phyloP scores from a whole-genome alignment of 1,139 yeast species.

The Yamadazyma pseudoaaseri region DNA sequence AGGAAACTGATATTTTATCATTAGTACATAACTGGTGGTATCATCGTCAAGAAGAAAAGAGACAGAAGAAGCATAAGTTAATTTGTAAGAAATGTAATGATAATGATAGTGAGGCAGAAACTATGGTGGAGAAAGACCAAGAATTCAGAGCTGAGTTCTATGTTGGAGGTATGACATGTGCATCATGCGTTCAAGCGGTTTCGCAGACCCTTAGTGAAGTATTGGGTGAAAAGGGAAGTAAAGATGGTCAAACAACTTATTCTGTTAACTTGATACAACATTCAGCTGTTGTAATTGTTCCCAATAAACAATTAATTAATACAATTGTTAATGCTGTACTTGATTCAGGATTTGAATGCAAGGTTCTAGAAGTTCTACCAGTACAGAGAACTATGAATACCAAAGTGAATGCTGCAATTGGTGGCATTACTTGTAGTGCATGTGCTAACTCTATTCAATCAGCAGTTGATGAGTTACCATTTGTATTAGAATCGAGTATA shows the following conservation, averaged over 20 bases:
- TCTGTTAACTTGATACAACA: slow-evolving; percentile 45
- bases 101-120: slow-evolving; percentile 13
- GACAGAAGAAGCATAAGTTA: slow-evolving; percentile 24
- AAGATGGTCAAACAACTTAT: slow-evolving; percentile 24
- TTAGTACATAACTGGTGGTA: slow-evolving; percentile 13
- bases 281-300: slow-evolving; percentile 45
- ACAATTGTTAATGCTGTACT: slow-evolving; percentile 44
- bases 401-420: slow-evolving; percentile 59
- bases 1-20: slow-evolving; percentile 16
- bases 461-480: slow-evolving; percentile 51
- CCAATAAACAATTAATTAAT: slow-evolving; percentile 54
- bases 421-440: slow-evolving; percentile 76
- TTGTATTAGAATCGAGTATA: slow-evolving; percentile 52
- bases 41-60: slow-evolving; percentile 11
- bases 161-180: slow-evolving; percentile 67
- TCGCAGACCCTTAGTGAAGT: slow-evolving; percentile 39
- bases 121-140: slow-evolving; percentile 27
- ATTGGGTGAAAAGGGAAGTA: slow-evolving; percentile 16
- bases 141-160: slow-evolving; percentile 52
- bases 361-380: slow-evolving; percentile 59
- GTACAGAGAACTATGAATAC: slow-evolving; percentile 47
- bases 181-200: slow-evolving; percentile 54
- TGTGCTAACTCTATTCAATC: slow-evolving; percentile 58
- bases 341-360: slow-evolving; percentile 59
- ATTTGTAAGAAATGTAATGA: slow-evolving; percentile 32